Conservation (phyloP, 129 eudicot genomes). For the Tagetes erecta region DNA sequence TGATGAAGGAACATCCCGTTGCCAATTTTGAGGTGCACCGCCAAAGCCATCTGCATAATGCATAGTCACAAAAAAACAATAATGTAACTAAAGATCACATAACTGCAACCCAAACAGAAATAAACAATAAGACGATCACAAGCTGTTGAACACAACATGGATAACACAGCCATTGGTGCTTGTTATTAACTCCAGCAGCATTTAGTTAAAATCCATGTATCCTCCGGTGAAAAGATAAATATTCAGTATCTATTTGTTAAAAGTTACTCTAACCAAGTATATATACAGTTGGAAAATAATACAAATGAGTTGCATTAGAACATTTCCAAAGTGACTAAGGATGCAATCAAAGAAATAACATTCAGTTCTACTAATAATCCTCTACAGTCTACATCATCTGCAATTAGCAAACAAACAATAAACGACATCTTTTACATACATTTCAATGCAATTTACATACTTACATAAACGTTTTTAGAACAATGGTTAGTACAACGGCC, state of each 20-base stretch:
- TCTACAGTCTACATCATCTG: slow-evolving; percentile 1
- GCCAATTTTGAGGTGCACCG: slow-evolving; percentile 45
- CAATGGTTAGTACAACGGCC: too few species aligned
- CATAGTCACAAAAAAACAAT: slow-evolving; percentile 9
- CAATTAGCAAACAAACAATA: too few species aligned
- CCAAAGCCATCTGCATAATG: slow-evolving; percentile 42
- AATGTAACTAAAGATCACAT: not conserved
- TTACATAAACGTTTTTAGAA: too few species aligned
- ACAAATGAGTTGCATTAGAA: not conserved
- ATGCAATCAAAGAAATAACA: slow-evolving; percentile 10
- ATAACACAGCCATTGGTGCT: not conserved
- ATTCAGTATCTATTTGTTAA: not conserved
- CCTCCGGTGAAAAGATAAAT: not conserved
- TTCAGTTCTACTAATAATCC: not conserved
- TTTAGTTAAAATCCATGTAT: not conserved
- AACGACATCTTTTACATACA: too few species aligned
- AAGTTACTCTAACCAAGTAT: not conserved
- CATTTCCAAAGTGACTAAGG: slow-evolving; percentile 4
- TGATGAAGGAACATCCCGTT: slow-evolving; percentile 38
- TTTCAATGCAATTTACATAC: too few species aligned
- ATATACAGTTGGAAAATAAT: too few species aligned
- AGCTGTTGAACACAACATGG: slow-evolving; percentile 10
- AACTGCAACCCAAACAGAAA: not conserved
- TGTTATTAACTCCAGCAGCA: not conserved
- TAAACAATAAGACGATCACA: not conserved